Evolutionary conservation across 225 moss, liverwort and hornwort genomes (phyloP), one percentile per base, ranked within the genome.

Genomic region (Sphagnum tenellum): DNA sequence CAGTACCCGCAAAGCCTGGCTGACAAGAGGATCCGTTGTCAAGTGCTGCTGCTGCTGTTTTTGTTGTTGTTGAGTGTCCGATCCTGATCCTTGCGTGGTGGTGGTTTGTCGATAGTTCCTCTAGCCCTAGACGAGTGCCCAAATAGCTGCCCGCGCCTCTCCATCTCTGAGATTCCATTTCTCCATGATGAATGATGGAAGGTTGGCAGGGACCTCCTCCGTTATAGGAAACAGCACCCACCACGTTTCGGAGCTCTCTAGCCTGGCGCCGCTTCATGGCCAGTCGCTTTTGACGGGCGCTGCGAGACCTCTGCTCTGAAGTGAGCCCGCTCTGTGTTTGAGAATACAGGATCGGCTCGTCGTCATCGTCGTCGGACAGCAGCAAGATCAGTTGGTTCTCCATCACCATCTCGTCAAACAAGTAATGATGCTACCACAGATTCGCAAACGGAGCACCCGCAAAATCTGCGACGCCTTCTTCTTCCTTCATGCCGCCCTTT

Each of bases 211-310:
- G 11, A 69, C 68, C 64, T 48, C 29, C 29, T 29, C 29, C 29
- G 29, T 29, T 29, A 29, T 29, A 29, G 0, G 29, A 29, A 29
- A 29, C 29, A 29, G 29, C 29, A 29, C 1, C 29, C 29, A 29
- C 29, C 29, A 29, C 29, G 29, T 29, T 29, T 29, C 1, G 29
- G 29, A 29, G 56, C 51, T 82, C 81, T 55, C 63, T 88, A 3
- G 83, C 83, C 64, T 77, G 71, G 65, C 91, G 74, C 44, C 89
- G 89, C 12, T 79, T 75, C 70, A 85, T 56, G 13, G 89, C 91
- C 72, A 89, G 54, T 68, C 79, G 70, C 70, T 89, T 94, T 60
- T 91, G 94, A 55, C 80, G 78, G 48, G 78, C 69, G 76, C 89
- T 94, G 49, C 89, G 87, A 8, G 55, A 74, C 68, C 75, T 87